Base-by-base conservation (phyloP, 805 yeast species). In the Isabelozyma heimii region DNA sequence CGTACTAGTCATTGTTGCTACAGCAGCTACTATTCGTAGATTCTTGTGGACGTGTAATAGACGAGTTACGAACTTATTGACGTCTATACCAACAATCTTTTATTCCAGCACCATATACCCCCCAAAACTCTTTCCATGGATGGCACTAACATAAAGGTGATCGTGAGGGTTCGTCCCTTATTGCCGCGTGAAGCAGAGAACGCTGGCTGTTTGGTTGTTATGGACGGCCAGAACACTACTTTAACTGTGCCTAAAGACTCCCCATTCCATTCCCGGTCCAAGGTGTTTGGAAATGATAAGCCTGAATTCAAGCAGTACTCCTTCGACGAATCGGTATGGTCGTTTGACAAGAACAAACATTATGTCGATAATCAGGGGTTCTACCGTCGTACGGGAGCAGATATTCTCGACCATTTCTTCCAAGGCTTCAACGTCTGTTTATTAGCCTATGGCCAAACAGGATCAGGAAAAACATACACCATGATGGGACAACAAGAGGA, bases 331-430 rank as follows among this genome's bases (percentile, higher is more conserved):
- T 44, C 54, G 24, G 33, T 58, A 10, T 54, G 62, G 65, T 81
- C 86, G 2, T 65, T 66, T 39, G 69, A 72, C 38, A 38, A 59
- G 0, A 14, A 51, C 0, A 66, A 69, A n/a, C 44, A 70, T 28
- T 78, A 63, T 58, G 74, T 75, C 1, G 68, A 75, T 38, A 91
- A 88, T 59, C 42, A 58, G 6, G 62, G 62, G 1, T 77, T 86
- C 4, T 88, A 84, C 57, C 59, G 66, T 2, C 62, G 68, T 10
- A 72, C 83, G 14, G 95, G 91, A 0, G 71, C 73, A 9, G 84
- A 82, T 40, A 70, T 85, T 49, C 66, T 88, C 7, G 74, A 78
- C 26, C 89, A 73, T 47, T 56, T 62, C 38, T 72, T 68, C 47
- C 69, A 66, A 42, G 77, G 77, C 5, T 71, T 53, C 55, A 73